These are phyloP conservation scores for Raffaelea deltoideospora DNA, from an alignment of 2,329 filamentous ascomycete genomes.

Conservation along the genomic window DNA sequence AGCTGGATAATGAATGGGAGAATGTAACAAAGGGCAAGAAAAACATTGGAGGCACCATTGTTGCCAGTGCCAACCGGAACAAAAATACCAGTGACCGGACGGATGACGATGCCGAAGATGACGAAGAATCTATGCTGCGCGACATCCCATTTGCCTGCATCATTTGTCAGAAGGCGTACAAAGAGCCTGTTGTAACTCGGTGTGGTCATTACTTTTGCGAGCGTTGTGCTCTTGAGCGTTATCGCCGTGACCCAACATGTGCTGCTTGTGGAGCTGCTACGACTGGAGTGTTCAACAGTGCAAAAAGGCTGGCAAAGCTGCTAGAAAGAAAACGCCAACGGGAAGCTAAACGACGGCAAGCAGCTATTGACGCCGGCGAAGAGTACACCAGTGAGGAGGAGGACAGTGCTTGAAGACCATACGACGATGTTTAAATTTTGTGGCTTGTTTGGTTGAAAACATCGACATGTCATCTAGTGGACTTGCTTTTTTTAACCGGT, in stretches of 20 bases:
- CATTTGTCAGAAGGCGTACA: constrained; percentile 69
- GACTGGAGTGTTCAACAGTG: constrained; percentile 77
- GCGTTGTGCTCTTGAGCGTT: constrained; percentile 70
- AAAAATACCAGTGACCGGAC: constrained; percentile 10
- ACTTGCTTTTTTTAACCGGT: too few species aligned
- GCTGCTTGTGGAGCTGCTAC: constrained; percentile 70
- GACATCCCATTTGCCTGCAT: constrained; percentile 83
- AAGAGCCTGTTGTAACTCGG: constrained; percentile 67
- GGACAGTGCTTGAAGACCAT: constrained; percentile 10
- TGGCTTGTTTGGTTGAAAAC: too few species aligned
- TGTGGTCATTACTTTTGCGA: constrained; percentile 97
- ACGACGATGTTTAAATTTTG: too few species aligned
- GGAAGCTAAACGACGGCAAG: constrained; percentile 40
- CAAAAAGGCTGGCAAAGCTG: constrained; percentile 68
- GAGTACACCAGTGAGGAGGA: constrained; percentile 31
- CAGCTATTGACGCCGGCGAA: constrained; percentile 34
- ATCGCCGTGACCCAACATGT: constrained; percentile 74
- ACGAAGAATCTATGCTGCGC: constrained; percentile 59
- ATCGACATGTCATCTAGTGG: too few species aligned
- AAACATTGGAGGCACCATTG: constrained; percentile 41
- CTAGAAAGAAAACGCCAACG: constrained; percentile 57
- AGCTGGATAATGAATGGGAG: constrained; percentile 91
- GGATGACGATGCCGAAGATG: constrained; percentile 29
- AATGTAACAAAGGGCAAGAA: constrained; percentile 59
- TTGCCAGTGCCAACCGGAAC: constrained; percentile 41